phyloP scores from a whole-genome alignment of 176 grass and related monocot species.

The Dendrocalamus sinicus region DNA sequence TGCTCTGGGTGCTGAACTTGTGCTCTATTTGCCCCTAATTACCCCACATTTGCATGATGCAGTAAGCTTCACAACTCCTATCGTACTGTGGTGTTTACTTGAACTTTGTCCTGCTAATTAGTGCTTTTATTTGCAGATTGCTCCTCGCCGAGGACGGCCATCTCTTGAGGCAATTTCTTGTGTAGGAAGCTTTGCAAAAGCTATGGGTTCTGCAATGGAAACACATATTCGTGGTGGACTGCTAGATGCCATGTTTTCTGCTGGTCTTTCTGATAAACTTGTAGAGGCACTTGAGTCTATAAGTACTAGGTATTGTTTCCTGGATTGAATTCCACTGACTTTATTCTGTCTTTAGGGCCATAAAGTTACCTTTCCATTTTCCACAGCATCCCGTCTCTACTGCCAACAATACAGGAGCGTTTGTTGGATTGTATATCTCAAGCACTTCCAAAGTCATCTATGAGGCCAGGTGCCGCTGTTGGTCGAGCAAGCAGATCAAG shows the following conservation, averaged over 20 bases:
- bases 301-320: conserved; percentile 62
- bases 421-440: conserved; percentile 85
- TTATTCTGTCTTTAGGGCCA: conserved; percentile 37
- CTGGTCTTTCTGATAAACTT: conserved; percentile 82
- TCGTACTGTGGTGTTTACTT: conserved; percentile 41
- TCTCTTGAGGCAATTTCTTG: conserved; percentile 96
- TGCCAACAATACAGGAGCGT: conserved; percentile 85
- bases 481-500: conserved; percentile 56
- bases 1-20: conserved; percentile 86
- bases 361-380: conserved; percentile 35
- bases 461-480: conserved; percentile 50
- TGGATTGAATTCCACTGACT: conserved; percentile 14
- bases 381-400: conserved; percentile 85
- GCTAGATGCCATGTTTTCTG: conserved; percentile 86
- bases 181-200: conserved; percentile 92
- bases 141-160: conserved; percentile 89
- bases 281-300: conserved; percentile 84
- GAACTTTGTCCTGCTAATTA: conserved; percentile 37
- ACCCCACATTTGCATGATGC: conserved; percentile 85
- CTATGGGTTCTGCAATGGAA: conserved; percentile 92
- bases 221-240: conserved; percentile 84
- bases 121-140: conserved; percentile 68
- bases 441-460: conserved; percentile 78
- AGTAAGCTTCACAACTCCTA: conserved; percentile 55
- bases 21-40: conserved; percentile 85